Evolutionary conservation across 208 protist genomes (phyloP), one percentile per base, ranked within the genome.

Genomic region (Strigomonas culicis): DNA sequence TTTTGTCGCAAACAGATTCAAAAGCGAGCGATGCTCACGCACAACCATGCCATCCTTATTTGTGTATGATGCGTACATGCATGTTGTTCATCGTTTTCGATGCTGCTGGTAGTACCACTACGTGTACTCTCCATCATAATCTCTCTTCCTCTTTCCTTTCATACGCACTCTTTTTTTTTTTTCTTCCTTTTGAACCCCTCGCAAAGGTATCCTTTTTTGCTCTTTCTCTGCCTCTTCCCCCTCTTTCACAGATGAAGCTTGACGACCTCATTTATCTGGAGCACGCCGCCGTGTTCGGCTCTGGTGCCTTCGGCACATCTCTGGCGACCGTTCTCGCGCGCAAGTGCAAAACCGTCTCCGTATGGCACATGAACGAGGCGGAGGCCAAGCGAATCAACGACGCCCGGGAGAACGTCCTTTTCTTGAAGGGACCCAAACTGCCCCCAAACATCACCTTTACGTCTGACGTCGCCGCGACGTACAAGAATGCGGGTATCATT

Each of bases 331-430:
- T 49, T 75, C 74, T 94, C 21, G 87, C 90, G 52, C 53, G 32
- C 1, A 77, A 80, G 19, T 72, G 67, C 0, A 46, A 60, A 0
- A 75, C 78, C 0, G 52, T 91, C 21, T 84, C 83, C 70, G 80
- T 76, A 30, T 95, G 55, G 55, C 55, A 60, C 55, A 39, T 60
- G 31, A 44, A 60, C n/a, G 11, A 44, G 55, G 28, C 11, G 32
- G 55, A 60, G 30, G 55, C 55, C 8, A 30, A 39, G 2, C 3
- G 4, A 10, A 60, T 60, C 55, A 60, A 60, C 30, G 31, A 77
- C 30, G 75, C 81, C 53, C 71, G 68, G 11, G 88, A 94, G 69
- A 97, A 97, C 60, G 65, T 75, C 21, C 57, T 84, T 25, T 94
- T 88, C 69, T 80, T 97, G 59, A 86, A 87, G 58, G 84, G 82